Evolutionary conservation across 441 rosid genomes (phyloP), one percentile per base, ranked within the genome.

Genomic region (Gossypium schwendimanii): DNA sequence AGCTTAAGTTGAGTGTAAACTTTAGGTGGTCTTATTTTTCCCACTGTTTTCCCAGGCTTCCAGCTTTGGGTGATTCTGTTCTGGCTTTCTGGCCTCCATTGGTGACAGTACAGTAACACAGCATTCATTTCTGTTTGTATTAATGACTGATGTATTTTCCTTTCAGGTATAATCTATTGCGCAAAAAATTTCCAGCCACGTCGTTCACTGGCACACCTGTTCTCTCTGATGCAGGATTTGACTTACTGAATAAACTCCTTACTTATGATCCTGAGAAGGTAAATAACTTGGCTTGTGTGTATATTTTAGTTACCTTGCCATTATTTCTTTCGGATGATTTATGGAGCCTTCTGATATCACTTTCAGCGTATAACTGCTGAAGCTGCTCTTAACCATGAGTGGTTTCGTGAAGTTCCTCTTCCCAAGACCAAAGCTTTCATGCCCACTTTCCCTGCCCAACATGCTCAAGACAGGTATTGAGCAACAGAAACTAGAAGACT

Each of bases 371-470:
- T 93, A 81, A 91, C 91, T 63, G 99, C 85, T 57, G 96, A 91
- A 62, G 97, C 73, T 78, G 98, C 99, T 77, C 91, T 95, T 79
- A 87, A 93, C 78, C 99, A 95, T 82, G 98, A 91, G 23, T 95
- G 99, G 99, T 95, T 95, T 78, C 83, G 79, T 49, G 99, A 95
- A 84, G 98, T 95, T 76, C 99, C 99, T 68, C 95, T 89, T 80
- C 97, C 99, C 36, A 95, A 95, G 82, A 93, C 94, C 18, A 95
- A 95, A 84, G 99, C 93, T 80, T 95, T 95, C 80, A 95, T 95
- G 99, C 99, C 99, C 55, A 95, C 99, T 68, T 95, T 95, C 77
- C 99, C 99, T 83, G 99, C 98, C 73, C 98, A 95, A 79, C 98
- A 95, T 89, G 98, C 92, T 73, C 98, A 95, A 77, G 99, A 95